Evolutionary conservation across 345 rosid genomes (phyloP), one percentile per base, ranked within the genome.

Genomic region (Citrus trifoliata): DNA sequence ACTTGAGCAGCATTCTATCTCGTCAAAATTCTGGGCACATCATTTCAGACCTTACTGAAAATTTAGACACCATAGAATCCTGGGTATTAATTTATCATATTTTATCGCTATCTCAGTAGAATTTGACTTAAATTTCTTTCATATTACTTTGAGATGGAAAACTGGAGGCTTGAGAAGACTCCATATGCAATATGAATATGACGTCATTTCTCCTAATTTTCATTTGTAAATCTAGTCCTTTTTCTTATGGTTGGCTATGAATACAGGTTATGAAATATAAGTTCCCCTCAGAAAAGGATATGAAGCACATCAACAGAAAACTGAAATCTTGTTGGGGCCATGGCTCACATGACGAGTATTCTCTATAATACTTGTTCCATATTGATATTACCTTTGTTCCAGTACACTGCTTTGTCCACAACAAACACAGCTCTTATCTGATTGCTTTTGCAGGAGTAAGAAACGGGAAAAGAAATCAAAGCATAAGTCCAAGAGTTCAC

Each of bases 231-330:
- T 72, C 53, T 73, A 28, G 19, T 73, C 16, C 14, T 46, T 46
- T 80, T 32, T 21, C 27, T 42, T 59, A 58, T 73, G 73, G 25
- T 42, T 80, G 73, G 62, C 58, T 27, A 6, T 55, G 22, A 74
- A 14, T 60, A 53, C 85, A 96, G 98, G 92, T 89, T 33, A 85
- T 73, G 76, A 86, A 80, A 65, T 91, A 88, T 75, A 91, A 90
- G 77, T 88, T 85, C 83, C 99, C 99, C 72, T 87, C 94, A 33
- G 98, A 96, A 51, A 92, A 92, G 85, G 99, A 96, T 85, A 91
- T 96, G 99, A 96, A 91, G 87, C 94, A 96, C 88, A 94, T 94
- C 58, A 93, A 92, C 75, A 84, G 99, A 82, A 96, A 96, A 82
- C 89, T 94, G 68, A 92, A 90, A 81, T 96, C 98, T 67, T 94